phyloP scores from a whole-genome alignment of 495 filamentous ascomycete species.

The Bathelium albidoporum region DNA sequence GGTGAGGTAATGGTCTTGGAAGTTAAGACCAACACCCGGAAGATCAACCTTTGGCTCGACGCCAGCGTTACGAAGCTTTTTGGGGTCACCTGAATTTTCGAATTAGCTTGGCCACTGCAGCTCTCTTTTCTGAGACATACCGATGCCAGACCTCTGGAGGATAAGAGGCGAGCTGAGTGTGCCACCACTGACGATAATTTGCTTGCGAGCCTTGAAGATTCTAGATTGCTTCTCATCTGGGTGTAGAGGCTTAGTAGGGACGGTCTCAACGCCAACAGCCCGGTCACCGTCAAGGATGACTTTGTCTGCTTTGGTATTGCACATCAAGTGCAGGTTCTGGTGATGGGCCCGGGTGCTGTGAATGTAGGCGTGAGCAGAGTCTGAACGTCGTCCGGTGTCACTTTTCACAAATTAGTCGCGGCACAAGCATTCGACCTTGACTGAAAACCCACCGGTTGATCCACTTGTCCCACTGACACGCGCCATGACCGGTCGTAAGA shows the following conservation, averaged over 20 bases:
- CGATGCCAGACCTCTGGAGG: constrained; percentile 63
- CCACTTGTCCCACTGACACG: constrained; percentile 36
- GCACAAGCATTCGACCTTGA: neutral
- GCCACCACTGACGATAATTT: constrained; percentile 68
- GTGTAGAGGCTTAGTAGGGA: constrained; percentile 37
- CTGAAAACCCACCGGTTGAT: constrained; percentile 23
- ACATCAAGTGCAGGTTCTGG: constrained; percentile 59
- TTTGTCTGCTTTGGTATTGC: constrained; percentile 67
- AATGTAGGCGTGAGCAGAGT: constrained; percentile 52
- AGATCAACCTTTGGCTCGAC: constrained; percentile 62
- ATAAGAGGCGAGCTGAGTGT: constrained; percentile 72
- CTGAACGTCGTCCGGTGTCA: constrained; percentile 56
- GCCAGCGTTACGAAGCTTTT: constrained; percentile 59
- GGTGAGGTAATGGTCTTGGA: constrained; percentile 78
- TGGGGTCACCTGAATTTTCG: constrained; percentile 41
- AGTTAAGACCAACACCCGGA: constrained; percentile 74
- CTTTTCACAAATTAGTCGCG: constrained; percentile 4
- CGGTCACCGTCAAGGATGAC: constrained; percentile 57
- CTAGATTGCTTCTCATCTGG: constrained; percentile 25
- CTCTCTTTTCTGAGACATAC: constrained; percentile 10
- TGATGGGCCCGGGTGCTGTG: constrained; percentile 34
- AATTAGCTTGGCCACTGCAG: neutral
- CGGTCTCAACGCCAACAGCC: constrained; percentile 24
- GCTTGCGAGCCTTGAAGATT: constrained; percentile 56
- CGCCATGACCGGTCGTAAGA: constrained; percentile 31